Conservation (phyloP, 805 yeast genomes). For the Wickerhamomyces xylosicus region DNA sequence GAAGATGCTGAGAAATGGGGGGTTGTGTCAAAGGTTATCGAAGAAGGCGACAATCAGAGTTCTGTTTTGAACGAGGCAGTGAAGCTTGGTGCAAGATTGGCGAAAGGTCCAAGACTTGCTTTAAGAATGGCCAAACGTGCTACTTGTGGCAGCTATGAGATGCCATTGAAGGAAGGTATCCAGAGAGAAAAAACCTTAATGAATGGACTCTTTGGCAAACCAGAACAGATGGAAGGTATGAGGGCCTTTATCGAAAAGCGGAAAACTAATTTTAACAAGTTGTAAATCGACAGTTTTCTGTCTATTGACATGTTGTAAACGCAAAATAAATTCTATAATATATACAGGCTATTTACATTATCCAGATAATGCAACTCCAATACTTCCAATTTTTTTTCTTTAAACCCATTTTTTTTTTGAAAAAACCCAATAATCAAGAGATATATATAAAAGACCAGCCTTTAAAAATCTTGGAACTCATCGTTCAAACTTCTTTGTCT, state of each 20-base stretch:
- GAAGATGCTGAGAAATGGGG: constrained; percentile 38
- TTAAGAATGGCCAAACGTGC: constrained; percentile 36
- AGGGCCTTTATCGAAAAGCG: constrained; percentile 38
- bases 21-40: constrained; percentile 31
- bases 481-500: constrained; percentile 19
- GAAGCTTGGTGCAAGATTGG: constrained; percentile 32
- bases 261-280: constrained; percentile 20
- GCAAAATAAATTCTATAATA: neutral
- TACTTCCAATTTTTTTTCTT: too few relatives aligned
- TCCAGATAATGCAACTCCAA: too few relatives aligned
- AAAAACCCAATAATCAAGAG: too few relatives aligned
- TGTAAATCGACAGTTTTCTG: too few relatives aligned
- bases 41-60: constrained; percentile 15
- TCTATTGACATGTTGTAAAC: too few relatives aligned
- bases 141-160: constrained; percentile 29
- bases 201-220: constrained; percentile 34
- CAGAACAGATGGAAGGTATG: constrained; percentile 42
- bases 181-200: constrained; percentile 32
- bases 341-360: too few relatives aligned
- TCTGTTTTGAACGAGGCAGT: constrained; percentile 32
- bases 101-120: constrained; percentile 31
- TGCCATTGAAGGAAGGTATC: constrained; percentile 27
- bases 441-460: too few relatives aligned
- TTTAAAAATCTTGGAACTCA: neutral
- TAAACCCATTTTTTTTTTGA: too few relatives aligned